Percentiles rank a stretch among this genome's conserved stretches.
Evolutionary conservation across 495 filamentous ascomycete species (phyloP).

Genomic region (Trichoderma parareesei): DNA sequence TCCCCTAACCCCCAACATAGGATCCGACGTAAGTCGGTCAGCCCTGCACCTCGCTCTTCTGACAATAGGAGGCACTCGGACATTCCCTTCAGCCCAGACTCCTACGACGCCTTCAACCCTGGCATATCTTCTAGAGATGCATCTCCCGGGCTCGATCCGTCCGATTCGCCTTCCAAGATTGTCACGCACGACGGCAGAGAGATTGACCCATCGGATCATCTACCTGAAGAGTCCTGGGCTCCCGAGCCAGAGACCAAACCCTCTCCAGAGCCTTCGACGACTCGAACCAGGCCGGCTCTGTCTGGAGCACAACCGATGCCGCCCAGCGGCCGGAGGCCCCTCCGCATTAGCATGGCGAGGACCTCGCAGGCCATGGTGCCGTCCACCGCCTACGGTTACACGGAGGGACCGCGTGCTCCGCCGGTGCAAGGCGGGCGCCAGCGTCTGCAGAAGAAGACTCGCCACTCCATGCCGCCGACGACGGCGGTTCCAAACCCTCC

Average conservation of each 20-base stretch:
- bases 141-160: constrained; percentile 32
- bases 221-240: constrained; percentile 85
- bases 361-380: constrained; percentile 21
- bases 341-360: constrained; percentile 16
- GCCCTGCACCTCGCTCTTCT: constrained; percentile 56
- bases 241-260: constrained; percentile 82
- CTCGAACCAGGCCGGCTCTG: constrained; percentile 35
- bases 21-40: constrained; percentile 67
- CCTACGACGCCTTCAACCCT: constrained; percentile 71
- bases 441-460: constrained; percentile 53
- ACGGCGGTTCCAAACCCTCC: constrained; percentile 35
- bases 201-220: constrained; percentile 87
- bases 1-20: constrained; percentile 31
- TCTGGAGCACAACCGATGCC: constrained; percentile 40
- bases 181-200: constrained; percentile 77
- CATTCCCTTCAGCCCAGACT: constrained; percentile 83
- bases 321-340: constrained; percentile 21
- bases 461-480: constrained; percentile 30
- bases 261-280: constrained; percentile 36
- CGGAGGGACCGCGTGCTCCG: constrained; percentile 21
- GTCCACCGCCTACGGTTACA: constrained; percentile 14
- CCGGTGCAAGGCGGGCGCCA: constrained; percentile 35
- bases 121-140: constrained; percentile 23
- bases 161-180: constrained; percentile 46
- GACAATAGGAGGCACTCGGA: constrained; percentile 48